These are phyloP conservation scores for Vitis hybrid DNA, from an alignment of 177 flowering plant genomes.

Conservation along the genomic window DNA sequence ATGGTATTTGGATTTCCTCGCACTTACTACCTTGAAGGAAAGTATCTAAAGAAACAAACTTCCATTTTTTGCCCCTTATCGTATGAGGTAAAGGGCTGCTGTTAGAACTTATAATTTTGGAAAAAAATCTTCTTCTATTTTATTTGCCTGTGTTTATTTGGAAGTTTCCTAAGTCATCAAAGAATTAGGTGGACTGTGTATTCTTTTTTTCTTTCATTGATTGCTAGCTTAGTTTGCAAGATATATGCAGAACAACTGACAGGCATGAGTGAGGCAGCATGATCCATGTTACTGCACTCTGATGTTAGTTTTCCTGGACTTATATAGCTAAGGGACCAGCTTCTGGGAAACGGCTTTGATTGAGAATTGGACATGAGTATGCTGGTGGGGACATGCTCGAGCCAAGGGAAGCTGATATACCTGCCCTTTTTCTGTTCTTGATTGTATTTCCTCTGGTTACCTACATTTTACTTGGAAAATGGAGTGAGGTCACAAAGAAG, in stretches of 20 bases:
- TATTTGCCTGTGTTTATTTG: background rate
- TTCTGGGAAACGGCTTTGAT: constrained; percentile 17
- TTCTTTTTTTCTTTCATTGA: background rate
- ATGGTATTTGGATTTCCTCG: no score
- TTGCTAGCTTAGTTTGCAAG: background rate
- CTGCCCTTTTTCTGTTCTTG: constrained; percentile 63
- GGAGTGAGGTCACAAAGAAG: constrained; percentile 71
- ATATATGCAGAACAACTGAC: background rate
- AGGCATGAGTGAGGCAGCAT: background rate
- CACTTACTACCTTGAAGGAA: no score
- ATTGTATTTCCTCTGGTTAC: constrained; percentile 78
- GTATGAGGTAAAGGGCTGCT: no score
- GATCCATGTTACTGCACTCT: background rate
- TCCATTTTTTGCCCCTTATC: no score
- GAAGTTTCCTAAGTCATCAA: no score
- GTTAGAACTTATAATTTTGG: no score
- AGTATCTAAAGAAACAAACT: no score
- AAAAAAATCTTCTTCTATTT: background rate
- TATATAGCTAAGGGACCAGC: constrained; percentile 12
- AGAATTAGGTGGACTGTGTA: background rate
- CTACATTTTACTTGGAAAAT: constrained; percentile 80
- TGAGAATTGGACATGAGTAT: constrained; percentile 65
- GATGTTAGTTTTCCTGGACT: background rate
- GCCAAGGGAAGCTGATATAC: constrained; percentile 87
- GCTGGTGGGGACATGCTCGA: constrained; percentile 81